Conservation (phyloP, 2,329 filamentous ascomycete genomes). For the Fonsecaea erecta region DNA sequence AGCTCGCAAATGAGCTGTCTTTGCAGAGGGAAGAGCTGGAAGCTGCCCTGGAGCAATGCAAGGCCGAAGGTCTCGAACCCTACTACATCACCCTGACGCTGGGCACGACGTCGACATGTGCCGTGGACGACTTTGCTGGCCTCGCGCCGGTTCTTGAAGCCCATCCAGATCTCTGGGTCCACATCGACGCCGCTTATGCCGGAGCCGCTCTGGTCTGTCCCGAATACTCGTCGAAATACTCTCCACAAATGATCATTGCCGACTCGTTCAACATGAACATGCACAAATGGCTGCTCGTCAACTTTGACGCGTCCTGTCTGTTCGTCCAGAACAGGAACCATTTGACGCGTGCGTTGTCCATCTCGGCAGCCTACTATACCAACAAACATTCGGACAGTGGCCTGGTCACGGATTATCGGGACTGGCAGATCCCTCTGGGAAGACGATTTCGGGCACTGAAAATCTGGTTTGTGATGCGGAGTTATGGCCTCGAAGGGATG, state of each 20-base stretch:
- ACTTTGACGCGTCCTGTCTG: slow-evolving; percentile 84
- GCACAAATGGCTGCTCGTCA: slow-evolving; percentile 96
- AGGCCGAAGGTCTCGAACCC: slow-evolving; percentile 72
- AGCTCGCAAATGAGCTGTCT: slow-evolving; percentile 67
- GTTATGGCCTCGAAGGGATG: slow-evolving; percentile 78
- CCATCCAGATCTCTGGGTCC: slow-evolving; percentile 76
- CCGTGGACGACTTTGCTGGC: slow-evolving; percentile 77
- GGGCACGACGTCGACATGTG: slow-evolving; percentile 87
- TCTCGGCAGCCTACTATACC: slow-evolving; percentile 79
- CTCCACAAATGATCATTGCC: slow-evolving; percentile 54
- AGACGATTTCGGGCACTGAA: slow-evolving; percentile 86
- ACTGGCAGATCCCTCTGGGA: slow-evolving; percentile 96
- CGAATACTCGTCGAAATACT: slow-evolving; percentile 68
- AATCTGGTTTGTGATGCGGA: slow-evolving; percentile 91
- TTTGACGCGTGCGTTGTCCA: slow-evolving; percentile 78
- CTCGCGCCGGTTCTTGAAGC: slow-evolving; percentile 58
- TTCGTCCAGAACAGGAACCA: slow-evolving; percentile 76
- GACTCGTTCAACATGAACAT: slow-evolving; percentile 95
- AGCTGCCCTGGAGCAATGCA: slow-evolving; percentile 66
- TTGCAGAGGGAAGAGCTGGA: slow-evolving; percentile 70
- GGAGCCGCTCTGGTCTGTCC: slow-evolving; percentile 81
- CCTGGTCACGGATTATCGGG: slow-evolving; percentile 89
- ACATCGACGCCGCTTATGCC: slow-evolving; percentile 92
- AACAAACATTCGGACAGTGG: slow-evolving; percentile 81
- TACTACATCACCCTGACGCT: slow-evolving; percentile 85